Evolutionary conservation across 768 basidiomycete species (phyloP).

Genomic region (Mycena maculata): DNA sequence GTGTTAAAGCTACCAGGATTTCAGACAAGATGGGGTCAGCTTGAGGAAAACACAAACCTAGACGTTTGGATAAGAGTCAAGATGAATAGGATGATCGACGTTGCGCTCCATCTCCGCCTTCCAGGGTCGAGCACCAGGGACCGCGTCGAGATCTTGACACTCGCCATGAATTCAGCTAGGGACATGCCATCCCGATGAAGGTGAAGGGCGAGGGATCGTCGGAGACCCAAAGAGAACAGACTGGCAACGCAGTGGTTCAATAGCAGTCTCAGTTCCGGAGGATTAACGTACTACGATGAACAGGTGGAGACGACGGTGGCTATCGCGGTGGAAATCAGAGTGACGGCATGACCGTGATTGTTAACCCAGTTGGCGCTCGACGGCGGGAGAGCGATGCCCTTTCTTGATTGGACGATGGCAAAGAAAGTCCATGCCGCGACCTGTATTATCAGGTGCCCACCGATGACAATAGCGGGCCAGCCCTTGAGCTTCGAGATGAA

Average conservation of each 20-base stretch:
- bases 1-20: background rate
- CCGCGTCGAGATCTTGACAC: background rate
- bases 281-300: background rate
- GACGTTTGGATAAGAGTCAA: slow-evolving; percentile 4
- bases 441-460: background rate
- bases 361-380: background rate
- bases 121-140: background rate
- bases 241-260: background rate
- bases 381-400: background rate
- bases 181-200: slow-evolving; percentile 7
- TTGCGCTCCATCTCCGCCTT: background rate
- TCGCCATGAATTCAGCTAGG: background rate
- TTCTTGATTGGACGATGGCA: background rate
- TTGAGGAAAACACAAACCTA: background rate
- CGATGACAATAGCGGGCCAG: slow-evolving; percentile 10
- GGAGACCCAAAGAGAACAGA: slow-evolving; percentile 5
- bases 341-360: background rate
- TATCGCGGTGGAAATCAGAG: background rate
- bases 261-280: no score
- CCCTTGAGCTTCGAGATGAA: background rate
- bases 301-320: background rate
- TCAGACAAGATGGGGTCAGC: background rate
- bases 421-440: background rate
- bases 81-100: background rate
- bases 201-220: background rate